Percentiles rank a stretch among this genome's conserved stretches.
These are phyloP conservation scores for Psidium guajava DNA, from an alignment of 345 rosid genomes.

Conservation along the genomic window DNA sequence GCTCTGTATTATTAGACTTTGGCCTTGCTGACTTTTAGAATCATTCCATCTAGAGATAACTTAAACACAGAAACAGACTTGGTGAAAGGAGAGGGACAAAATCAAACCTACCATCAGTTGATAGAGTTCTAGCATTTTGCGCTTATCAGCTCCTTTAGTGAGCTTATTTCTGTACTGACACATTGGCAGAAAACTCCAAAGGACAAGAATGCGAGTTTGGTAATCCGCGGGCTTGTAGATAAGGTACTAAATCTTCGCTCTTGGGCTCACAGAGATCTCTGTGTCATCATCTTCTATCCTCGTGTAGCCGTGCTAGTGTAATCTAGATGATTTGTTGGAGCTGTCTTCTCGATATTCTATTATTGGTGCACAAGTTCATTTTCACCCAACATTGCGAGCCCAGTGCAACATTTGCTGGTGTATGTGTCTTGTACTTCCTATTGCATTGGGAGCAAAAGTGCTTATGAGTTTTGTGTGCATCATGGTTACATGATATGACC, in stretches of 20 bases:
- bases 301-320: neutral
- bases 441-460: neutral
- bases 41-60: neutral
- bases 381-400: neutral
- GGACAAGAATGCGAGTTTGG: constrained; percentile 89
- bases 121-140: neutral
- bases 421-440: neutral
- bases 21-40: neutral
- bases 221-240: constrained; percentile 87
- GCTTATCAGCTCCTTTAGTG: neutral
- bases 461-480: neutral
- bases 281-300: neutral
- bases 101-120: neutral
- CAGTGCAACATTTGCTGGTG: neutral
- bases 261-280: neutral
- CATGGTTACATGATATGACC: neutral
- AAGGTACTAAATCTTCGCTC: constrained; percentile 34
- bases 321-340: neutral
- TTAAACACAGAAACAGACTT: neutral
- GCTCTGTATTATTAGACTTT: neutral
- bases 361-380: neutral
- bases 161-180: neutral
- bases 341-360: neutral
- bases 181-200: constrained; percentile 84
- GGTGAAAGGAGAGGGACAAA: neutral